Conservation (phyloP, 768 basidiomycete species). For the Paxillus ammoniavirescens region DNA sequence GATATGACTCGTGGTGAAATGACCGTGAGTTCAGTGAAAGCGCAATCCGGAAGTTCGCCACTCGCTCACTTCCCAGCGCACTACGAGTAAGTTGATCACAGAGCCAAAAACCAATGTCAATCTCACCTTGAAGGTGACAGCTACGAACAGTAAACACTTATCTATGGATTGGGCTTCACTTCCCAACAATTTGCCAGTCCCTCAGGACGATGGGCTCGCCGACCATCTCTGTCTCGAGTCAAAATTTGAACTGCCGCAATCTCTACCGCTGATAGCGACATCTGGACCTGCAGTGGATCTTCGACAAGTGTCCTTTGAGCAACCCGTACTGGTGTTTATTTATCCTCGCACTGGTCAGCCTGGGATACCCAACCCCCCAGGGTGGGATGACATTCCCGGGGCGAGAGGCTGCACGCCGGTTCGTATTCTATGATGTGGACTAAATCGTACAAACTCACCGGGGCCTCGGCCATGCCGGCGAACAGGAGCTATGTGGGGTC, state of each 20-base stretch:
- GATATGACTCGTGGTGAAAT: too few species aligned
- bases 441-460: too few species aligned
- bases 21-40: too few species aligned
- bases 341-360: slow-evolving; percentile 22
- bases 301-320: slow-evolving; percentile 10
- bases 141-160: not conserved
- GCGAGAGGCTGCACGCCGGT: slow-evolving; percentile 26
- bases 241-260: slow-evolving; percentile 1
- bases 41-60: too few species aligned
- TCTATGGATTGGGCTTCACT: slow-evolving; percentile 11
- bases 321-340: slow-evolving; percentile 21
- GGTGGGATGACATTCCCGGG: slow-evolving; percentile 24
- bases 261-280: slow-evolving; percentile 7
- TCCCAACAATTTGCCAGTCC: slow-evolving; percentile 11
- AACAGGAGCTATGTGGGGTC: too few species aligned
- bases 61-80: too few species aligned
- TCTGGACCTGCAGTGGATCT: slow-evolving; percentile 9
- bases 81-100: too few species aligned
- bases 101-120: not conserved
- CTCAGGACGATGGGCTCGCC: slow-evolving; percentile 11
- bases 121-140: not conserved
- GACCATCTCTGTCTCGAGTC: slow-evolving; percentile 7
- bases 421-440: too few species aligned
- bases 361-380: slow-evolving; percentile 7
- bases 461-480: too few species aligned